Conservation (phyloP, 2,329 filamentous ascomycete genomes). For the Aspergillus costaricaensis region DNA sequence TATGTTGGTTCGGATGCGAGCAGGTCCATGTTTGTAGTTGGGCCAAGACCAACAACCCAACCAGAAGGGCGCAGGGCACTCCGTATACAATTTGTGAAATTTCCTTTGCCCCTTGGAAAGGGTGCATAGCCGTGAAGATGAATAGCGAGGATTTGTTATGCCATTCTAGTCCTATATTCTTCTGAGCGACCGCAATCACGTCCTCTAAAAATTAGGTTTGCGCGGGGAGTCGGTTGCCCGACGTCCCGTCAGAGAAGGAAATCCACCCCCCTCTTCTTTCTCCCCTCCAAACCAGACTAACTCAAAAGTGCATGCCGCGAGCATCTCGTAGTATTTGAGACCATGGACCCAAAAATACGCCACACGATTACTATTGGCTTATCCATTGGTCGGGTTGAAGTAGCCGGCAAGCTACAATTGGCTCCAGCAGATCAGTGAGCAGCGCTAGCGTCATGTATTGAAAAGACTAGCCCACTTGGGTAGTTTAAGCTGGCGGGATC, state of each 20-base stretch:
- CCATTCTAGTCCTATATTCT: not conserved
- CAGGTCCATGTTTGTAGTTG: slow-evolving; percentile 4
- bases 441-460: slow-evolving; percentile 8
- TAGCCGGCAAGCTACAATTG: slow-evolving; percentile 15
- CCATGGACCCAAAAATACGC: slow-evolving; percentile 15
- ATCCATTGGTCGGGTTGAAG: slow-evolving; percentile 14
- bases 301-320: not conserved
- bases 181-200: not conserved
- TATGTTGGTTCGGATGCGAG: slow-evolving; percentile 9
- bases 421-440: slow-evolving; percentile 18
- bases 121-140: not conserved
- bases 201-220: slow-evolving; percentile 1
- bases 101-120: not conserved
- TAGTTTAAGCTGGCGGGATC: not conserved
- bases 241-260: not conserved
- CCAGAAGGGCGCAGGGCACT: slow-evolving; percentile 1
- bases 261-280: no score
- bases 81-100: not conserved
- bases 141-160: not conserved
- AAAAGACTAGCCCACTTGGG: not conserved
- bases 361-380: slow-evolving; percentile 19
- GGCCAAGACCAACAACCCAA: slow-evolving; percentile 6
- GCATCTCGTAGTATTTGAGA: not conserved
- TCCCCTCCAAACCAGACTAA: not conserved
- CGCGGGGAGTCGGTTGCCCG: not conserved